Evolutionary conservation across 2,329 filamentous ascomycete species (phyloP), one percentile per base, ranked within the genome.

Genomic region (Thelonectria olida): DNA sequence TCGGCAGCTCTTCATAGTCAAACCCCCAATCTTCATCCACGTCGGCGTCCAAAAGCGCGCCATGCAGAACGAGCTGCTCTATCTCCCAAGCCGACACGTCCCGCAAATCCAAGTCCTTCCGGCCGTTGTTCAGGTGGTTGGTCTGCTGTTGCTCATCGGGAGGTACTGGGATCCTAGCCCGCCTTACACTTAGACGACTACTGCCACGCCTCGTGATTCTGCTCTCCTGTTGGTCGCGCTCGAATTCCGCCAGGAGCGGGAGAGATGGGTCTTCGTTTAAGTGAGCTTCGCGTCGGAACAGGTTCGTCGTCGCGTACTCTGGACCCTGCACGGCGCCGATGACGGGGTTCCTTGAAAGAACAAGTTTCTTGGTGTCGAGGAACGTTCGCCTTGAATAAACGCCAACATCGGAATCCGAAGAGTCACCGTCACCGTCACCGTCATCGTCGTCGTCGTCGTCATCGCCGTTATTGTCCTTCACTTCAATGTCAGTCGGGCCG

Each of bases 251-350:
- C 7, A 85, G 66, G 5, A 89, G 75, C 2, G 83, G 84, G 44
- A 71, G 72, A 1, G 55, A 58, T 0, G 78, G 75, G 41, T 87
- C 79, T 2, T 74, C 71, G 17, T 83, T 69, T 3, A 79, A 65
- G 64, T 89, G 87, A 1, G 80, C 80, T 6, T 87, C 82, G 5
- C 61, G 67, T 4, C 81, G 75, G 67, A 80, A 88, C 2, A 87
- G 73, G 1, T 76, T 75, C 0, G 82, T 81, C 2, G 73, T 65
- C 1, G 74, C 61, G 66, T 90, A 90, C 3, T 75, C 73, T 0
- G 82, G 81, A 1, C 87, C 88, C 67, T 90, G 83, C 2, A 88
- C 79, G 5, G 80, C 84, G 25, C 87, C 87, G 25, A 88, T 73
- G 6, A 79, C 78, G 2, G 77, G 82, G 64, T 86, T 79, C 1